phyloP scores from a whole-genome alignment of 2,329 filamentous ascomycete genomes.

The Arthrinium phaeospermum region DNA sequence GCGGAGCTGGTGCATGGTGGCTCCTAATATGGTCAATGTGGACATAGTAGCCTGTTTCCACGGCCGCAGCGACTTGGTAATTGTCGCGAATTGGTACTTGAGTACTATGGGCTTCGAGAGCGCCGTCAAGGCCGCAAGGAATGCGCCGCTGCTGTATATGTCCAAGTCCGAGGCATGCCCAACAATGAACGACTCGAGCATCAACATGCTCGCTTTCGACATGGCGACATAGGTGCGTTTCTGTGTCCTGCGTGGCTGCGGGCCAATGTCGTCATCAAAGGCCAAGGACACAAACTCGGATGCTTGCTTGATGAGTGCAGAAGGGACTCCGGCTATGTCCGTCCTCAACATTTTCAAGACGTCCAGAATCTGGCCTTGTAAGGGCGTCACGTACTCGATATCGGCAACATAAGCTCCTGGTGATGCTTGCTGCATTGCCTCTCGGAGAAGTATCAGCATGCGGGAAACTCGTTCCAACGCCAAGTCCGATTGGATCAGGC shows the following conservation, averaged over 20 bases:
- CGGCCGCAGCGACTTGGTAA: slow-evolving; percentile 72
- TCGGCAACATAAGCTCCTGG: slow-evolving; percentile 73
- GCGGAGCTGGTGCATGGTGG: slow-evolving; percentile 66
- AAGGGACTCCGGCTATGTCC: slow-evolving; percentile 67
- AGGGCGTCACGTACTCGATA: slow-evolving; percentile 72
- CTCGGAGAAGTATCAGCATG: slow-evolving; percentile 74
- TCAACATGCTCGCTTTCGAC: slow-evolving; percentile 79
- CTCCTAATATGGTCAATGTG: slow-evolving; percentile 69
- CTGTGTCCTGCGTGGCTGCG: slow-evolving; percentile 40
- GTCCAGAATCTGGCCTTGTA: slow-evolving; percentile 74
- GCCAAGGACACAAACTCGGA: slow-evolving; percentile 75
- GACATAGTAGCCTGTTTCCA: slow-evolving; percentile 84
- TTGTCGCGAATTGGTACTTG: slow-evolving; percentile 80
- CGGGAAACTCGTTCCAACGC: slow-evolving; percentile 65
- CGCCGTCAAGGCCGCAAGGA: slow-evolving; percentile 68
- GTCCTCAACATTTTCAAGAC: slow-evolving; percentile 71
- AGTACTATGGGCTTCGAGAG: slow-evolving; percentile 73
- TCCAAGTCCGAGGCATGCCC: slow-evolving; percentile 66
- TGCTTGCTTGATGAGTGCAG: slow-evolving; percentile 71
- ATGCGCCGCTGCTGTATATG: slow-evolving; percentile 72
- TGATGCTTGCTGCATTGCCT: slow-evolving; percentile 74
- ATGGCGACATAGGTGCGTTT: slow-evolving; percentile 88
- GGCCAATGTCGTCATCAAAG: slow-evolving; percentile 53
- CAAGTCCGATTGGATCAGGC: slow-evolving; percentile 70
- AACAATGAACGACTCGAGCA: slow-evolving; percentile 67